A percentile compares a stretch with the other conserved stretches of the same genome.
These are phyloP conservation scores for Clarireedia sp. DNA, from an alignment of 2,329 filamentous ascomycete genomes.

Conservation along the genomic window DNA sequence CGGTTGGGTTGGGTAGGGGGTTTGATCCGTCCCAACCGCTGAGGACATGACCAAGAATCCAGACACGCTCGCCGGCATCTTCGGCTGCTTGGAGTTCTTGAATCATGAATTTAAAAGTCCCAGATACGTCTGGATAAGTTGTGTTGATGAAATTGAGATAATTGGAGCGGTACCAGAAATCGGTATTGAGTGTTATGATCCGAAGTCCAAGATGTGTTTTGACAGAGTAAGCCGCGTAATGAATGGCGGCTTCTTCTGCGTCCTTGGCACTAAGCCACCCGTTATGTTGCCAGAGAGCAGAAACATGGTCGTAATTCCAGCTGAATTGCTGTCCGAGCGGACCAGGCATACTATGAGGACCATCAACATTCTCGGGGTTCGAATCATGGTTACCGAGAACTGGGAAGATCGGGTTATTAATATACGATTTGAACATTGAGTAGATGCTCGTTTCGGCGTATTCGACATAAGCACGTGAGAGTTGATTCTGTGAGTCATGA, in stretches of 20 bases:
- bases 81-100: conserved; percentile 45
- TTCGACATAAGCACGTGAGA: conserved; percentile 44
- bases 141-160: conserved; percentile 45
- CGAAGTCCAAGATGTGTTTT: conserved; percentile 44
- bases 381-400: conserved; percentile 52
- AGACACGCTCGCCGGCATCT: conserved; percentile 42
- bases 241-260: conserved; percentile 39
- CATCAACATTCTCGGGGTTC: conserved; percentile 44
- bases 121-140: conserved; percentile 41
- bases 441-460: conserved; percentile 46
- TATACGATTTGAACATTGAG: conserved; percentile 47
- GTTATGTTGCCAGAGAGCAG: conserved; percentile 47
- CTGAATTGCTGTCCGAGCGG: conserved; percentile 45
- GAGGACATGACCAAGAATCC: conserved; percentile 47
- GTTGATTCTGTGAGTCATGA: conserved; percentile 44
- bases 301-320: conserved; percentile 50
- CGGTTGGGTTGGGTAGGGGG: conserved; percentile 43
- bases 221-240: conserved; percentile 49
- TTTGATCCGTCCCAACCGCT: conserved; percentile 49
- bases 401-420: conserved; percentile 47
- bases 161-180: conserved; percentile 40
- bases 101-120: conserved; percentile 42
- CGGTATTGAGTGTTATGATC: conserved; percentile 45
- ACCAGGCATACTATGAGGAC: conserved; percentile 44
- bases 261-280: conserved; percentile 43